Percentiles rank a stretch among this genome's conserved stretches.
Conservation (phyloP, 768 basidiomycete genomes). For the Boletellus emodensis region DNA sequence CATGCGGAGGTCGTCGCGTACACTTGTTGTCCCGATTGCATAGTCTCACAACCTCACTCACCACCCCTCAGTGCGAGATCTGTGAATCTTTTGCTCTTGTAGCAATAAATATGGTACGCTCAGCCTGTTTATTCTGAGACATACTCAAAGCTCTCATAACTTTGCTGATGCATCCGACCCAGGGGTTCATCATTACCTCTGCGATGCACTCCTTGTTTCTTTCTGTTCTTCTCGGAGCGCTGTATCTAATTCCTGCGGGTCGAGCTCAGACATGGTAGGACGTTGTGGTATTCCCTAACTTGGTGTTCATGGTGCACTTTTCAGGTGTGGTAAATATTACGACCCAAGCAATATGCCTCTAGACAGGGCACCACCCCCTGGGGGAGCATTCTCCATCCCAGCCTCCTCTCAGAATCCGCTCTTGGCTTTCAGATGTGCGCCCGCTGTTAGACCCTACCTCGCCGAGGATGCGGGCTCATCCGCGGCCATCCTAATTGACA, state of each 20-base stretch:
- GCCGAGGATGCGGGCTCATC: slow-evolving; percentile 44
- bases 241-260: slow-evolving; percentile 9
- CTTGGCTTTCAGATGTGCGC: slow-evolving; percentile 54
- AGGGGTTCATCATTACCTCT: not conserved
- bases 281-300: not conserved
- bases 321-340: slow-evolving; percentile 51
- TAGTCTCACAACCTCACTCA: slow-evolving; percentile 4
- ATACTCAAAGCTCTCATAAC: not conserved
- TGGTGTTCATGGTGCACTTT: not conserved
- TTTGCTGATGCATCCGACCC: not conserved
- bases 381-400: slow-evolving; percentile 44
- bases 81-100: not conserved
- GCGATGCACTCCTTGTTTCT: slow-evolving; percentile 9
- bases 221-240: slow-evolving; percentile 10
- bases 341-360: slow-evolving; percentile 38
- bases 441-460: slow-evolving; percentile 56
- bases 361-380: slow-evolving; percentile 39
- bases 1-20: not conserved
- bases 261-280: slow-evolving; percentile 30
- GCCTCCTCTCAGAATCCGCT: slow-evolving; percentile 38
- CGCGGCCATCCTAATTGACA: slow-evolving; percentile 49
- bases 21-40: not conserved
- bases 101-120: slow-evolving; percentile 5
- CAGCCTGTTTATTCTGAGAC: not conserved
- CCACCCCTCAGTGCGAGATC: slow-evolving; percentile 2